phyloP scores from a whole-genome alignment of 306 rosid genomes.

The Medicago truncatula region MtrunA17r5.0-ANR NC_053043.1:15747001-15747500 shows the following conservation, averaged over 20 bases:
- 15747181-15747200: neutral
- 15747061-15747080: constrained; percentile 21
- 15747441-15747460: constrained; percentile 41
- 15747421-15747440: constrained; percentile 53
- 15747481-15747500: constrained; percentile 47
- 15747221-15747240: neutral
- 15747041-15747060: constrained; percentile 11
- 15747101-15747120: constrained; percentile 50
- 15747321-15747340: constrained; percentile 18
- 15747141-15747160: neutral
- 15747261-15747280: constrained; percentile 35
- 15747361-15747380: constrained; percentile 46
- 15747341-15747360: constrained; percentile 44
- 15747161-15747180: neutral
- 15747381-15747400: constrained; percentile 51
- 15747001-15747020: neutral
- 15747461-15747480: constrained; percentile 53
- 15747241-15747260: constrained; percentile 12
- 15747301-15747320: neutral
- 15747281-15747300: constrained; percentile 45
- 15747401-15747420: constrained; percentile 37
- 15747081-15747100: constrained; percentile 34
- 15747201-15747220: neutral
- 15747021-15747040: constrained; percentile 43
- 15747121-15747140: constrained; percentile 23